phyloP scores from a whole-genome alignment of 1,284 basidiomycete genomes.

The Boletus holoroseus region DNA sequence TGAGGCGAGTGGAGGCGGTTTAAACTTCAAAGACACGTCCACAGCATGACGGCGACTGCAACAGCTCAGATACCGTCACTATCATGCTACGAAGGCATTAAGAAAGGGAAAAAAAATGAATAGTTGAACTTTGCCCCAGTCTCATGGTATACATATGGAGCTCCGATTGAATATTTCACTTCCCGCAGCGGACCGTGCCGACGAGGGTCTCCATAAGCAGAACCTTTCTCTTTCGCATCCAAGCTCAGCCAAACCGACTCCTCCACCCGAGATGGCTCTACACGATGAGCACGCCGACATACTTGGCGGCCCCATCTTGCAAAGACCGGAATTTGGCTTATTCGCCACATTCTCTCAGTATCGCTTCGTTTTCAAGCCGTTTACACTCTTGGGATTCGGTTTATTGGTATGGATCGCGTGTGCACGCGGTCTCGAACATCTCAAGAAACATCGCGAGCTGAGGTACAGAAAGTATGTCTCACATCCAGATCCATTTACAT shows the following conservation, averaged over 20 bases:
- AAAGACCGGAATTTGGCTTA: conserved; percentile 34
- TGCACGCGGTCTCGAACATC: conserved; percentile 37
- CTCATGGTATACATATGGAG: not conserved
- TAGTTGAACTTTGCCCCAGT: too few species aligned
- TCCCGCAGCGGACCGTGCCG: conserved; percentile 23
- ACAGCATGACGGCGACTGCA: not conserved
- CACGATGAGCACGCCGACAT: conserved; percentile 61
- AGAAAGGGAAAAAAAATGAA: not conserved
- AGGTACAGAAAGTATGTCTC: conserved; percentile 53
- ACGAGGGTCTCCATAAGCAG: conserved; percentile 8
- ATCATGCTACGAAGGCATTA: not conserved
- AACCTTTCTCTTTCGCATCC: conserved; percentile 17
- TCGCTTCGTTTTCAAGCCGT: conserved; percentile 36
- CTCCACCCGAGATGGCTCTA: conserved; percentile 39
- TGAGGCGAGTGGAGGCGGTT: conserved; percentile 47
- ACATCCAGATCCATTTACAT: conserved; percentile 5
- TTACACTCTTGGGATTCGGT: conserved; percentile 33
- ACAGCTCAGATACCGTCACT: not conserved
- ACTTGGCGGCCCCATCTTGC: conserved; percentile 50
- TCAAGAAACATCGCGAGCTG: conserved; percentile 51
- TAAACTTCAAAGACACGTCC: not conserved
- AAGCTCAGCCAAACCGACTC: conserved; percentile 22
- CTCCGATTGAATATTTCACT: conserved; percentile 27
- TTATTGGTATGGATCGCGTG: conserved; percentile 34
- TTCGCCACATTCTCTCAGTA: conserved; percentile 34